Conservation (phyloP, 345 rosid genomes). For the Trapa bicornis region DNA sequence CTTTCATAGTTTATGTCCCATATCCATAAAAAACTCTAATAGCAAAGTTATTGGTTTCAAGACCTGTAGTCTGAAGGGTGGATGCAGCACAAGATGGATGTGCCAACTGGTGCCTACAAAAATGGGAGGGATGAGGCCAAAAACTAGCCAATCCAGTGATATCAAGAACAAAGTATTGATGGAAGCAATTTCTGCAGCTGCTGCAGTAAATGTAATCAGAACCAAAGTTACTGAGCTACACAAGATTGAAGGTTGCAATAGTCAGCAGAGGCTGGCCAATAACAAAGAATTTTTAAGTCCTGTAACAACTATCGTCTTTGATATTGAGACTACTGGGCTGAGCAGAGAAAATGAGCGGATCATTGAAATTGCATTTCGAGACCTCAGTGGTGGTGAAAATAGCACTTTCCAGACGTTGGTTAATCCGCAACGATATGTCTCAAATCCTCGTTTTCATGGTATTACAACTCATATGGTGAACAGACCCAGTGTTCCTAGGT, state of each 20-base stretch:
- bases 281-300: conserved; percentile 40
- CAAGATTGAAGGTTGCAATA: conserved; percentile 26
- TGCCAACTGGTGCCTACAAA: conserved; percentile 41
- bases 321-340: conserved; percentile 75
- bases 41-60: conserved; percentile 29
- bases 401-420: conserved; percentile 77
- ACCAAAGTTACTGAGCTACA: conserved; percentile 21
- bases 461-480: conserved; percentile 67
- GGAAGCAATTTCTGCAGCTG: conserved; percentile 30
- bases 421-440: conserved; percentile 47
- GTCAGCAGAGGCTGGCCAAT: conserved; percentile 39
- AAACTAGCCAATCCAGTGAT: conserved; percentile 18
- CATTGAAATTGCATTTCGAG: conserved; percentile 71
- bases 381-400: conserved; percentile 69
- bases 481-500: conserved; percentile 80
- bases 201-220: conserved; percentile 25
- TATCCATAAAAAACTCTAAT: conserved; percentile 17
- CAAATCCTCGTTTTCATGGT: conserved; percentile 41
- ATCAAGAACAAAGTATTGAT: conserved; percentile 27
- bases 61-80: conserved; percentile 37
- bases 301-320: conserved; percentile 47
- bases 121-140: conserved; percentile 24
- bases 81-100: conserved; percentile 42
- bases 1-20: conserved; percentile 21
- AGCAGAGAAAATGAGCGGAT: conserved; percentile 39